Percentiles rank a stretch among this genome's conserved stretches.
These are phyloP conservation scores for Tolypocladium sp. DNA, from an alignment of 2,329 filamentous ascomycete genomes.

Conservation along the genomic window DNA sequence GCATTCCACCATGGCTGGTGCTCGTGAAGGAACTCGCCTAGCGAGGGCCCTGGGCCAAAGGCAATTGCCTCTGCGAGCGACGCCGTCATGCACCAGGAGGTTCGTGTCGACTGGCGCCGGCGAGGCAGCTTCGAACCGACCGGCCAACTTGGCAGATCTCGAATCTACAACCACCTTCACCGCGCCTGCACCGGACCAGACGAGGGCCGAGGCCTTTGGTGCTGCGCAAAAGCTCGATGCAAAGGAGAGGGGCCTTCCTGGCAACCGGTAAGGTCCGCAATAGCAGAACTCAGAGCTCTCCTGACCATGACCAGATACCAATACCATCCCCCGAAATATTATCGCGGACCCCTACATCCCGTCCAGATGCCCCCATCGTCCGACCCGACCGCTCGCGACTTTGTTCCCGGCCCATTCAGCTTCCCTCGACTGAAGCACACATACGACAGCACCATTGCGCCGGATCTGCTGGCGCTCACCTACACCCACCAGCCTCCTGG, in stretches of 20 bases:
- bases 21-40: conserved; percentile 29
- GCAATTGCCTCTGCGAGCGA: conserved; percentile 14
- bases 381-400: conserved; percentile 80
- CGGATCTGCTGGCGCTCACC: conserved; percentile 80
- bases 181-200: conserved; percentile 29
- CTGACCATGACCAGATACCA: conserved; percentile 60
- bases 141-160: conserved; percentile 35
- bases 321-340: conserved; percentile 88
- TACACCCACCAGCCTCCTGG: conserved; percentile 83
- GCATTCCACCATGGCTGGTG: conserved; percentile 26
- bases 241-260: conserved; percentile 30
- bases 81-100: conserved; percentile 21
- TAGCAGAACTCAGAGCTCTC: background rate
- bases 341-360: conserved; percentile 87
- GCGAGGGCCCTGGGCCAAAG: conserved; percentile 20
- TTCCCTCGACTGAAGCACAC: conserved; percentile 82
- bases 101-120: conserved; percentile 37
- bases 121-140: conserved; percentile 15
- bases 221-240: conserved; percentile 24
- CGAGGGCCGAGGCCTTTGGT: conserved; percentile 29
- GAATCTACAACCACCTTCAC: conserved; percentile 41
- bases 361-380: conserved; percentile 82
- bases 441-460: conserved; percentile 74
- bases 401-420: conserved; percentile 84
- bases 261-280: conserved; percentile 31